Evolutionary conservation across 805 yeast species (phyloP), one percentile per base, ranked within the genome.

Genomic region (Candida pseudoglaebosa): DNA sequence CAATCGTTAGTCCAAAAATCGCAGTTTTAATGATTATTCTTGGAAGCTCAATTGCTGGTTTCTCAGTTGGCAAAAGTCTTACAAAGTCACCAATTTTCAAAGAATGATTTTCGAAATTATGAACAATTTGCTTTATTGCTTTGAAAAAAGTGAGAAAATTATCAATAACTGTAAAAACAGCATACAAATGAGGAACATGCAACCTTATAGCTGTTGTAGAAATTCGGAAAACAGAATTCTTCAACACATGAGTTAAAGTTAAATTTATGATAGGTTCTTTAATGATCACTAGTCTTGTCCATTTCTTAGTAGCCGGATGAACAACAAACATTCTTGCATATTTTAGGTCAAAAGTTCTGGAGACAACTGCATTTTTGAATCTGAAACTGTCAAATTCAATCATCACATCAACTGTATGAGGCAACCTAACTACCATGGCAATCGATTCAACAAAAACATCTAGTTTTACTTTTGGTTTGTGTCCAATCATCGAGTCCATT

Each of bases 151-250:
- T 79, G 14, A 86, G 73, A 12, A 84, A 62, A 49, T 84, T 84
- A 50, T 90, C 96, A 50, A 90, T 78, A n/a, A 90, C 73, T 17
- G 80, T 75, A 61, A 85, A 86, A 39, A 86, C 78, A 37, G 84
- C 69, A 53, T 85, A 85, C 38, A 79, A 78, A 56, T 82, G 77
- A 0, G 97, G 96, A 36, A 88, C 67, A 17, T 68, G 66, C 32
- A 82, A 54, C 38, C 80, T 72, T 48, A 77, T 65, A 7, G 63
- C 61, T 5, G 48, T 49, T 22, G 72, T 56, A 1, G 39, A 42
- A 14, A 67, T 47, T 8, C 53, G 51, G 19, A 64, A 44, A 1
- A 39, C 33, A 1, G 46, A 41, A 18, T 49, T 40, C 17, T 48
- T 48, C 4, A 41, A 17, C 4, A 41, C 39, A 9, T 45, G 42